Evolutionary conservation across 352 stramenopile genomes (phyloP).

Genomic region (Globisporangium rhizosaccharum): DNA sequence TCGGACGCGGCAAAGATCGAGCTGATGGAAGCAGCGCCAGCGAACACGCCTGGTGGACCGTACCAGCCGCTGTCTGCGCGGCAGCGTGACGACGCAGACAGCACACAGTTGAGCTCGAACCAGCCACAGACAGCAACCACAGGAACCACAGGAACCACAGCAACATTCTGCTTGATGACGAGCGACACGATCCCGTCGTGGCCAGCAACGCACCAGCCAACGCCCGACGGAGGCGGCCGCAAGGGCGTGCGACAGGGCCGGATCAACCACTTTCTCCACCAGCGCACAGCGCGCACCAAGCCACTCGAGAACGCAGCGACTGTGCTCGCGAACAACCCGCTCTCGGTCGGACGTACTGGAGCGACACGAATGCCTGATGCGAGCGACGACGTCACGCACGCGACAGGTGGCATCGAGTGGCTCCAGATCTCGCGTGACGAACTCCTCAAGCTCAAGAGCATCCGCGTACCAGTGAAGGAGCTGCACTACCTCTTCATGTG

Average conservation of each 20-base stretch:
- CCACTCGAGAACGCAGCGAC: not conserved
- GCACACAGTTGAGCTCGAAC: not conserved
- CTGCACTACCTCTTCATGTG: slow-evolving; percentile 80
- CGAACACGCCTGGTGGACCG: slow-evolving; percentile 7
- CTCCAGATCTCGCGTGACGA: slow-evolving; percentile 64
- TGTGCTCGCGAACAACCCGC: no score
- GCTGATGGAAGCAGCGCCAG: slow-evolving; percentile 17
- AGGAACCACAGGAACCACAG: no score
- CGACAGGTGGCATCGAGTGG: slow-evolving; percentile 42
- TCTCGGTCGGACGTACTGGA: not conserved
- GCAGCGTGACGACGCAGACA: slow-evolving; percentile 2
- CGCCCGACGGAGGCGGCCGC: slow-evolving; percentile 41
- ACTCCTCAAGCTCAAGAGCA: slow-evolving; percentile 52
- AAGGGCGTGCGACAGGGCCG: slow-evolving; percentile 51
- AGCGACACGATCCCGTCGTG: slow-evolving; percentile 52
- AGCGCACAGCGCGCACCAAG: slow-evolving; percentile 2
- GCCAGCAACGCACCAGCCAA: slow-evolving; percentile 50
- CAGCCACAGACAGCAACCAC: slow-evolving; percentile 7
- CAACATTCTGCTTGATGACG: slow-evolving; percentile 42
- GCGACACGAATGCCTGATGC: not conserved
- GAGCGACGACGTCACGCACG: slow-evolving; percentile 15
- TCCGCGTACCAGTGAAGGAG: slow-evolving; percentile 60
- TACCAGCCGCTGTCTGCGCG: slow-evolving; percentile 12
- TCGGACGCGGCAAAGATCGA: slow-evolving; percentile 49
- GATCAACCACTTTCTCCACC: slow-evolving; percentile 65